Conservation (phyloP, 768 basidiomycete genomes). For the Sporobolomyces phaffii region DNA sequence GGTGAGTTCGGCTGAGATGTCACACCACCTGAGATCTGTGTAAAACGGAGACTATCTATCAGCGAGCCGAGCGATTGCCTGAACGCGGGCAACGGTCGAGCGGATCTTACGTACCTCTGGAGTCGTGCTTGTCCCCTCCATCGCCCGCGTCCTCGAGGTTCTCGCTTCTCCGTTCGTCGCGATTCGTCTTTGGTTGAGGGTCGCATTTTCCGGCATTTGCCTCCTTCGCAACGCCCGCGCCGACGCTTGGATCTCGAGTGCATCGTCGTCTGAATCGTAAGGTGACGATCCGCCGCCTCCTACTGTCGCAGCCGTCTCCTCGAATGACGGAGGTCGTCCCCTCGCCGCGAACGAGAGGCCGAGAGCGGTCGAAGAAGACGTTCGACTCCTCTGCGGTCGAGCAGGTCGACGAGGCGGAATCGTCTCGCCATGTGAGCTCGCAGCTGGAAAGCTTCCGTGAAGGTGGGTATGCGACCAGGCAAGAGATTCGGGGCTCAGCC, state of each 20-base stretch:
- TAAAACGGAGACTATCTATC: too few relatives aligned
- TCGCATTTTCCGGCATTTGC: neutral
- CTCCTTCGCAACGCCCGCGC: neutral
- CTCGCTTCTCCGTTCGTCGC: neutral
- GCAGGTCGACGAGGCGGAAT: neutral
- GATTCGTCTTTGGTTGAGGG: neutral
- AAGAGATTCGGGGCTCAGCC: neutral
- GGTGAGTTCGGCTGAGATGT: too few relatives aligned
- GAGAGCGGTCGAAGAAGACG: constrained; percentile 4
- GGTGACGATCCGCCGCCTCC: neutral
- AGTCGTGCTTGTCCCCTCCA: neutral
- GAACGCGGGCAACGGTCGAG: too few relatives aligned
- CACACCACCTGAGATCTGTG: too few relatives aligned
- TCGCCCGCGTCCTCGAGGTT: neutral
- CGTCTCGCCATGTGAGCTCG: neutral
- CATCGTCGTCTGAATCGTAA: constrained; percentile 10
- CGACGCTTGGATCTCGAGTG: constrained; percentile 23
- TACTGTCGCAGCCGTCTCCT: neutral
- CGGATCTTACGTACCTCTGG: too few relatives aligned
- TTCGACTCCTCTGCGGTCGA: neutral
- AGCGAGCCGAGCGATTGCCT: too few relatives aligned
- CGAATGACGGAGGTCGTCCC: neutral
- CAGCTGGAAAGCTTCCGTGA: neutral
- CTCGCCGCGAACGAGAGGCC: neutral
- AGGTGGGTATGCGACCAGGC: neutral